These are phyloP conservation scores for Pichia eremophila DNA, from an alignment of 805 yeast species.

Conservation along the genomic window DNA sequence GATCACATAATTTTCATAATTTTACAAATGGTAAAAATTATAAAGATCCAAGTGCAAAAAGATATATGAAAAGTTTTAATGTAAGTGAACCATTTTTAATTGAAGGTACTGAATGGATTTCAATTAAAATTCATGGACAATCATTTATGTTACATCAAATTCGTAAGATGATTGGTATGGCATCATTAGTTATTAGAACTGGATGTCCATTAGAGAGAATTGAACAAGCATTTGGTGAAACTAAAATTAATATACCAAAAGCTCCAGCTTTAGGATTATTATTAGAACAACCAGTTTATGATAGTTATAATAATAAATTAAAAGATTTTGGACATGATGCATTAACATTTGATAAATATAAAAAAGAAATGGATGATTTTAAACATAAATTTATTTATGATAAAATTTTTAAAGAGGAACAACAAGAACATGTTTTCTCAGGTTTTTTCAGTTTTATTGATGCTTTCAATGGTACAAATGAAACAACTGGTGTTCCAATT, in stretches of 20 bases:
- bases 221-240: constrained; percentile 61
- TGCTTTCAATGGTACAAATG: constrained; percentile 52
- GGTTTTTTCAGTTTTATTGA: constrained; percentile 91
- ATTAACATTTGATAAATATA: constrained; percentile 58
- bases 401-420: constrained; percentile 85
- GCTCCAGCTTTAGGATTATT: constrained; percentile 94
- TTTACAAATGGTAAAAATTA: constrained; percentile 43
- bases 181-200: constrained; percentile 72
- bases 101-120: constrained; percentile 92
- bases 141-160: constrained; percentile 97
- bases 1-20: constrained; percentile 75
- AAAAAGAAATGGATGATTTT: constrained; percentile 69
- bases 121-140: constrained; percentile 95
- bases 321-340: constrained; percentile 69
- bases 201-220: constrained; percentile 77
- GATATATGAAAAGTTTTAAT: constrained; percentile 70
- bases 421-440: constrained; percentile 75
- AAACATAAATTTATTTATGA: constrained; percentile 85
- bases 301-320: constrained; percentile 66
- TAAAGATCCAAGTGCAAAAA: constrained; percentile 75
- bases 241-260: constrained; percentile 83
- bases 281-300: constrained; percentile 87
- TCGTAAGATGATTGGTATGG: constrained; percentile 96
- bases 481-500: constrained; percentile 41
- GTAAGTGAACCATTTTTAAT: constrained; percentile 88